phyloP scores from a whole-genome alignment of 352 stramenopile genomes.

The Phytophthora hibernalis region DNA sequence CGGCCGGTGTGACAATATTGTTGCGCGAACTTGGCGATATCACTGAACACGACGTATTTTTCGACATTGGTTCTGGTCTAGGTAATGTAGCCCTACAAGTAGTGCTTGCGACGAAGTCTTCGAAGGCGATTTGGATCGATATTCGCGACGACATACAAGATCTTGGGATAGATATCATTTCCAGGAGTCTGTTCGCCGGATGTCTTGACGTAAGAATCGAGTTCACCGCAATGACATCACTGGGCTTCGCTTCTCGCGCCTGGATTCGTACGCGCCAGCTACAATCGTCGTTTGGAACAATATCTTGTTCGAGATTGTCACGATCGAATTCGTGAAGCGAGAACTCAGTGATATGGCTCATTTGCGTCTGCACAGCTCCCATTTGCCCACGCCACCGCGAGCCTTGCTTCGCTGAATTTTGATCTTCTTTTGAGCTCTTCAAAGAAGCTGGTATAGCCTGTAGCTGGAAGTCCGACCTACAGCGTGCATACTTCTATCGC shows the following conservation, averaged over 20 bases:
- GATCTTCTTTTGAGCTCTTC: not conserved
- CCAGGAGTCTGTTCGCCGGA: not conserved
- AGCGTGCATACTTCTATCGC: conserved; percentile 1
- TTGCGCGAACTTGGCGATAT: not conserved
- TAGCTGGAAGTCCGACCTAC: conserved; percentile 4
- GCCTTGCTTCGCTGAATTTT: not conserved
- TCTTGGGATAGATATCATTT: not conserved
- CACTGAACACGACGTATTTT: not conserved
- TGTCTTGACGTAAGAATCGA: too few species aligned
- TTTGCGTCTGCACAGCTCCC: not conserved
- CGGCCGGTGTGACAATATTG: not conserved
- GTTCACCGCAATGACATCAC: not conserved
- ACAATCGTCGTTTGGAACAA: conserved; percentile 18
- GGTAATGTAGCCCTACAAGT: not conserved
- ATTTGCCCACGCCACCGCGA: conserved; percentile 3
- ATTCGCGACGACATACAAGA: not conserved
- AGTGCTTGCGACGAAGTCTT: not conserved
- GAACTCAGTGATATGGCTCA: not conserved
- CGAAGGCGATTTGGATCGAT: not conserved
- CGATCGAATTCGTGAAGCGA: conserved; percentile 1
- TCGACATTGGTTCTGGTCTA: not conserved
- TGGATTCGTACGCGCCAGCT: not conserved
- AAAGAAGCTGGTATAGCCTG: not conserved
- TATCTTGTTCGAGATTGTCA: conserved; percentile 5
- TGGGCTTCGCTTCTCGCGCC: not conserved